Evolutionary conservation across 257 asterid species (phyloP).

Genomic region (Leptodermis oblonga): DNA sequence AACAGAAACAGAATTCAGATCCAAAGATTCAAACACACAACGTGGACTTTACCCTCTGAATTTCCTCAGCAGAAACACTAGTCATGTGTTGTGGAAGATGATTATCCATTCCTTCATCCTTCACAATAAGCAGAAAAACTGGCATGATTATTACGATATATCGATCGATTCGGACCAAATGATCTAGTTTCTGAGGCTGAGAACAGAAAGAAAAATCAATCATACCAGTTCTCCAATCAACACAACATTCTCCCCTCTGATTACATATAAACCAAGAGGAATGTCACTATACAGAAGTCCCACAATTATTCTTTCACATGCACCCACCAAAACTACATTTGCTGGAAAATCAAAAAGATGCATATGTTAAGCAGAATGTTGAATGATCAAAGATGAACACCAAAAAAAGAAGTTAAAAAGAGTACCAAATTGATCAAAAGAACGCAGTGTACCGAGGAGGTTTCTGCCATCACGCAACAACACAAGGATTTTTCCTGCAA

Average conservation of each 20-base stretch:
- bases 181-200: background rate
- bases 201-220: background rate
- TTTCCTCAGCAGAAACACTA: conserved; percentile 25
- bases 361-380: too few relatives aligned
- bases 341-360: conserved; percentile 17
- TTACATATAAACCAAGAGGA: conserved; percentile 21
- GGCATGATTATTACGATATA: background rate
- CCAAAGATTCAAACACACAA: background rate
- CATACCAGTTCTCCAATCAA: conserved; percentile 31
- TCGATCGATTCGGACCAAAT: background rate
- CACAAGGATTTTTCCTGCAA: conserved; percentile 16
- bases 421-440: conserved; percentile 31
- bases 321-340: conserved; percentile 33
- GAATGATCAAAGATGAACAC: background rate
- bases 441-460: conserved; percentile 23
- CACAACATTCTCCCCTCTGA: conserved; percentile 36
- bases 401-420: background rate
- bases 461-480: conserved; percentile 24
- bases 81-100: conserved; percentile 14
- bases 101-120: conserved; percentile 19
- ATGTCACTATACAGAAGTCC: conserved; percentile 26
- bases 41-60: conserved; percentile 16
- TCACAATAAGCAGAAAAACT: background rate
- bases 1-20: background rate
- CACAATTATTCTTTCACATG: conserved; percentile 22